Evolutionary conservation across 1,284 basidiomycete genomes (phyloP), one percentile per base, ranked within the genome.

Genomic region (Earliella scabrosa): DNA sequence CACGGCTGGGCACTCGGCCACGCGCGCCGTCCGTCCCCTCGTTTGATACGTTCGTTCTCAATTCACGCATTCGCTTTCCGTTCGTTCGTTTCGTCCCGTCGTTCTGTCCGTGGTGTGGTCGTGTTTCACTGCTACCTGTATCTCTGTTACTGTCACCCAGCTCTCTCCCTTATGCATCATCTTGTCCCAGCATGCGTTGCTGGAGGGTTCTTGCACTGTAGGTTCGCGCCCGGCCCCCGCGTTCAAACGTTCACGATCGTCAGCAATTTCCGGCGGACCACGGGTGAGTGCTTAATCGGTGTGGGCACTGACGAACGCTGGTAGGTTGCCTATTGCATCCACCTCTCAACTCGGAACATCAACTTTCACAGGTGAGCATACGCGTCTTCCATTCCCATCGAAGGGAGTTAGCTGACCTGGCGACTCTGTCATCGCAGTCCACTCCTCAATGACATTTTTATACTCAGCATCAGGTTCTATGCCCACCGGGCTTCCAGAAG

Each of bases 51-150:
- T 45, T 41, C 50, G 34, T 47, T 49, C 35, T 32, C 27, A 29
- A 26, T 14, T 53, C 51, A 53, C 49, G 52, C 52, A 21, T 18
- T 32, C 16, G 21, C 34, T 11, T 40, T 36, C 20, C 26, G n/a
- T n/a, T n/a, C n/a, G n/a, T n/a, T n/a, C n/a, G n/a, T n/a, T n/a
- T n/a, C n/a, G n/a, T n/a, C n/a, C n/a, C n/a, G n/a, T n/a, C n/a
- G n/a, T n/a, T n/a, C n/a, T n/a, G n/a, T n/a, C n/a, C n/a, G n/a
- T n/a, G n/a, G n/a, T n/a, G n/a, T n/a, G n/a, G n/a, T n/a, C n/a
- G n/a, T n/a, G n/a, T n/a, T n/a, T n/a, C n/a, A n/a, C n/a, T 56
- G 34, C 31, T 36, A 14, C 18, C n/a, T 60, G 52, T 52, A 52
- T 48, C 39, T 32, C 46, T 45, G 51, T 44, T 35, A 44, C 40